A percentile compares a stretch with the other conserved stretches of the same genome.
Evolutionary conservation across 371 early-diverging fungal species (phyloP).

Genomic region (Mucor mucedo): DNA sequence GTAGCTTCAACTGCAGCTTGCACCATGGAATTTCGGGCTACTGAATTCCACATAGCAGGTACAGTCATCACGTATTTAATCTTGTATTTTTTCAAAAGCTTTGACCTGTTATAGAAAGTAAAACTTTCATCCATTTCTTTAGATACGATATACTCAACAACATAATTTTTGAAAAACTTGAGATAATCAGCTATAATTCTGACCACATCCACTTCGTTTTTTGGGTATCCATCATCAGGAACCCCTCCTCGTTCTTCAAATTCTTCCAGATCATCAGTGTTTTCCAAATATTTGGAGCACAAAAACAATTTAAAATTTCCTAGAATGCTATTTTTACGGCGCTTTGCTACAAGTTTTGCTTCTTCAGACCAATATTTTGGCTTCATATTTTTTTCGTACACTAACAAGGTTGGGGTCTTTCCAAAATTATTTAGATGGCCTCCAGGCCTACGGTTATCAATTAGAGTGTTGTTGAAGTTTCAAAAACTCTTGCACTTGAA

Average conservation of each 20-base stretch:
- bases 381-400: not conserved
- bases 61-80: slow-evolving; percentile 1
- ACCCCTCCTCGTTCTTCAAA: too few species aligned
- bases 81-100: not conserved
- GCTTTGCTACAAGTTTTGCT: not conserved
- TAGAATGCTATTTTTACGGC: not conserved
- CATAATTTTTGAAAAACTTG: not conserved
- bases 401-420: not conserved
- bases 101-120: not conserved
- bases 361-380: not conserved
- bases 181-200: slow-evolving; percentile 7
- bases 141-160: not conserved
- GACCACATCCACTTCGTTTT: not conserved
- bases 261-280: not conserved
- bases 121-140: not conserved
- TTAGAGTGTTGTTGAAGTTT: not conserved
- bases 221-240: not conserved
- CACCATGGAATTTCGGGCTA: slow-evolving; percentile 40
- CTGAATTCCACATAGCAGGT: slow-evolving; percentile 47
- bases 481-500: not conserved
- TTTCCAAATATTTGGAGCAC: not conserved
- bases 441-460: not conserved
- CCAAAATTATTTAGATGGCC: not conserved
- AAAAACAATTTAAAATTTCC: slow-evolving; percentile 8
- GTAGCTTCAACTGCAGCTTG: slow-evolving; percentile 42